Percentiles rank a stretch among this genome's conserved stretches.
phyloP scores from a whole-genome alignment of 768 basidiomycete genomes.

The Leucocoprinus sp. region DNA sequence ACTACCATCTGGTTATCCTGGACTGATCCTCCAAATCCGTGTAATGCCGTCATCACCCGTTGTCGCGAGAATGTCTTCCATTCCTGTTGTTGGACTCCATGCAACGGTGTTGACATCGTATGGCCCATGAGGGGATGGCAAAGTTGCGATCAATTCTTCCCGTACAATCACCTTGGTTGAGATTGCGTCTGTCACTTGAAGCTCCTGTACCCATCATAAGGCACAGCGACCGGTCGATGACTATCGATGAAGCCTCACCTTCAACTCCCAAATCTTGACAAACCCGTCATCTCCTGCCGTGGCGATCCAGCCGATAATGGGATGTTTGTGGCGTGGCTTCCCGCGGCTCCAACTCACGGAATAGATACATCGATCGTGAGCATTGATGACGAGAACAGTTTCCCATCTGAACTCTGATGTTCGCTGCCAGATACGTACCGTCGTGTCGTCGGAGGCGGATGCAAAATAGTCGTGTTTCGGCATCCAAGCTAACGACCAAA shows the following conservation, averaged over 20 bases:
- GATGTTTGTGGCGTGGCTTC: conserved; percentile 19
- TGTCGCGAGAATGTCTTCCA: conserved; percentile 64
- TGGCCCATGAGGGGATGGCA: conserved; percentile 68
- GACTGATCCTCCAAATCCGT: conserved; percentile 59
- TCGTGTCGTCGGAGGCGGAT: conserved; percentile 78
- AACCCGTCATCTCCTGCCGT: conserved; percentile 81
- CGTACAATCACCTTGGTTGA: conserved; percentile 15
- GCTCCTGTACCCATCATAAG: conserved; percentile 18
- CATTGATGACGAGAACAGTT: conserved; percentile 47
- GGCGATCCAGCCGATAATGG: conserved; percentile 73
- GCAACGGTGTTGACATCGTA: conserved; percentile 78
- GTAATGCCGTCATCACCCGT: conserved; percentile 81
- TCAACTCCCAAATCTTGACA: conserved; percentile 75
- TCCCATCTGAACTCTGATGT: conserved; percentile 55
- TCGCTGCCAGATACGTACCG: conserved; percentile 80
- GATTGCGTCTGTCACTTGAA: conserved; percentile 12
- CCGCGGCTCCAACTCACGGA: conserved; percentile 66
- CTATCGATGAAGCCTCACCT: conserved; percentile 31
- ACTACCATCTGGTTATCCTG: conserved; percentile 14
- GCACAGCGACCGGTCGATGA: not conserved
- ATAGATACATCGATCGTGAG: conserved; percentile 72
- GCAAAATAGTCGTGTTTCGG: conserved; percentile 77
- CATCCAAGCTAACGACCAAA: conserved; percentile 84
- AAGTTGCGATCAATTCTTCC: conserved; percentile 45
- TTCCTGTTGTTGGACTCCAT: conserved; percentile 72